A percentile compares a stretch with the other conserved stretches of the same genome.
These are phyloP conservation scores for Microascus cirrosus DNA, from an alignment of 2,329 filamentous ascomycete genomes.

Conservation along the genomic window DNA sequence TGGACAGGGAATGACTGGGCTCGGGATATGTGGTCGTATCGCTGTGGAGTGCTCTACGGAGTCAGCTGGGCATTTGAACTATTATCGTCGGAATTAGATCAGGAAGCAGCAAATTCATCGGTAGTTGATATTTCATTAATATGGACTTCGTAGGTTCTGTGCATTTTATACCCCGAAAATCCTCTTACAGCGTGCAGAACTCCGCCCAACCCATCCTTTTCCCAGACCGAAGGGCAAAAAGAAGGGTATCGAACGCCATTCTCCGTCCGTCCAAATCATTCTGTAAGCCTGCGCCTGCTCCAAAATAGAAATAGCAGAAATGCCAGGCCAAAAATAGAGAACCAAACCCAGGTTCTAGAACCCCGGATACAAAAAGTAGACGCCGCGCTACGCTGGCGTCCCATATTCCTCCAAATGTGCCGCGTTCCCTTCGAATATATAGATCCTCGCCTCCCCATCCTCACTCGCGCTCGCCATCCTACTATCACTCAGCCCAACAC, in stretches of 20 bases:
- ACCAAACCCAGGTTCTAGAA: neutral
- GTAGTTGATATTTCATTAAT: neutral
- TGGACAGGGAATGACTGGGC: neutral
- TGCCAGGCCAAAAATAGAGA: neutral
- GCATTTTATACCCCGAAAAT: neutral
- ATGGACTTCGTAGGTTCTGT: neutral
- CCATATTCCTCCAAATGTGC: conserved; percentile 34
- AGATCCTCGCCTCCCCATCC: conserved; percentile 81
- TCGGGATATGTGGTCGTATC: no score
- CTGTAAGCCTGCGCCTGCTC: neutral
- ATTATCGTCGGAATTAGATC: no score
- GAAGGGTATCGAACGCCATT: neutral
- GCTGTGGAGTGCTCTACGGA: no score
- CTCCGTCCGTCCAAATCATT: neutral
- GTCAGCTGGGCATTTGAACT: no score
- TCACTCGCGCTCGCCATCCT: conserved; percentile 86
- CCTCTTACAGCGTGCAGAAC: neutral
- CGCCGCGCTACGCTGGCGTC: conserved; percentile 31
- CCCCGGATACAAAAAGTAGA: neutral
- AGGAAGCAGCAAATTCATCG: no score
- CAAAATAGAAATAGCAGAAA: neutral
- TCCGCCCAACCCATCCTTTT: neutral
- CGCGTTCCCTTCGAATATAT: conserved; percentile 54
- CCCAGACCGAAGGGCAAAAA: neutral
- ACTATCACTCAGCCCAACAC: conserved; percentile 81